Conservation (phyloP, 768 basidiomycete species). For the Macrolepiota dolichaula region DNA sequence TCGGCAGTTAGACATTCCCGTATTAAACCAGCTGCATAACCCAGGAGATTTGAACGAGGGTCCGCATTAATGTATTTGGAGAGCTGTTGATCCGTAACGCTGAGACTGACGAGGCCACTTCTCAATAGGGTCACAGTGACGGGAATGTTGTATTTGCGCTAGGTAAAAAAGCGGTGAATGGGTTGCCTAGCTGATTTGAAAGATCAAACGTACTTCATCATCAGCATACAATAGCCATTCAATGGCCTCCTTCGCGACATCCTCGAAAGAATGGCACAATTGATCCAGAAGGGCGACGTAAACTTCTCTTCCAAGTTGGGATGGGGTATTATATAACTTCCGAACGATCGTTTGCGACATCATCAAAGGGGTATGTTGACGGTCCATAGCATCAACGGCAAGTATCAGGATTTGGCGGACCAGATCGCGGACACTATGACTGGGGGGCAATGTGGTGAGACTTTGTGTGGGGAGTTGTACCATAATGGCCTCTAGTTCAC, state of each 20-base stretch:
- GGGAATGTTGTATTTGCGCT: constrained; percentile 96
- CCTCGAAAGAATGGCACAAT: constrained; percentile 83
- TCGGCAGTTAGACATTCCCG: constrained; percentile 83
- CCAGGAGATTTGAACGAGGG: constrained; percentile 70
- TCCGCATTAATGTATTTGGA: constrained; percentile 82
- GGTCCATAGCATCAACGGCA: constrained; percentile 75
- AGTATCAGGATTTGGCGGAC: constrained; percentile 80
- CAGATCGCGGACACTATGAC: constrained; percentile 83
- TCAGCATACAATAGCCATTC: constrained; percentile 96
- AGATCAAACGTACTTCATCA: constrained; percentile 70
- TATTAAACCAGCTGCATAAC: constrained; percentile 80
- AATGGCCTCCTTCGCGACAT: constrained; percentile 94
- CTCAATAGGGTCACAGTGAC: constrained; percentile 88
- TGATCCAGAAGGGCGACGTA: constrained; percentile 89
- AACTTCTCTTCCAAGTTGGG: constrained; percentile 86
- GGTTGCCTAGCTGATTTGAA: neutral
- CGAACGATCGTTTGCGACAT: constrained; percentile 98
- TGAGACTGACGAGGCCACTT: constrained; percentile 73
- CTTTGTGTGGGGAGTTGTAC: constrained; percentile 70
- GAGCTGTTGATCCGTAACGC: constrained; percentile 85
- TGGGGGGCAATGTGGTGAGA: constrained; percentile 67
- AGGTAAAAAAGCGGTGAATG: constrained; percentile 12
- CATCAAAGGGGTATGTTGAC: constrained; percentile 81
- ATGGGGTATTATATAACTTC: constrained; percentile 84
- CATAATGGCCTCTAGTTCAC: constrained; percentile 81